Conservation (phyloP, 2,329 filamentous ascomycete genomes). For the Trichothecium roseum region DNA sequence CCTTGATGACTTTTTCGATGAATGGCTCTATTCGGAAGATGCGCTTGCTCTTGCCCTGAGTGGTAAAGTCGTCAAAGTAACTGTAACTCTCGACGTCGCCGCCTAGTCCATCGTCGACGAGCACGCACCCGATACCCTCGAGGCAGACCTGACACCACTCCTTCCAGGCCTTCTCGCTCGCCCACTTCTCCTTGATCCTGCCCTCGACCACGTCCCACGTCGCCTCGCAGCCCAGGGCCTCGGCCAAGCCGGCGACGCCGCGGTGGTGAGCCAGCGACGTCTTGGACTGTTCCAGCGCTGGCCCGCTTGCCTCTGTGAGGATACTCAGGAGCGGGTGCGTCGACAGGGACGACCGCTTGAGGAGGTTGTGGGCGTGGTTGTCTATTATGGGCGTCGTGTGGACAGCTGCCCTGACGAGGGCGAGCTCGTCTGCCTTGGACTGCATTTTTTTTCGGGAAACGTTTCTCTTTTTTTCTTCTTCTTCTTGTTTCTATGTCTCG, state of each 20-base stretch:
- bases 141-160: constrained; percentile 56
- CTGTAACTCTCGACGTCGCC: constrained; percentile 46
- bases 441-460: not conserved
- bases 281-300: constrained; percentile 51
- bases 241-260: constrained; percentile 56
- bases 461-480: too few species aligned
- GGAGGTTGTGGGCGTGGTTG: constrained; percentile 61
- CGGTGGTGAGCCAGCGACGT: constrained; percentile 60
- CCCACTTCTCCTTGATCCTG: constrained; percentile 29
- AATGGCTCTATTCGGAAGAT: constrained; percentile 71
- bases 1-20: constrained; percentile 50
- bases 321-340: constrained; percentile 46
- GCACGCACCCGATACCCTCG: constrained; percentile 58
- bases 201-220: constrained; percentile 46
- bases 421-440: constrained; percentile 9
- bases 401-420: constrained; percentile 26
- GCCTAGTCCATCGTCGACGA: constrained; percentile 68
- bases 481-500: too few species aligned
- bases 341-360: constrained; percentile 37
- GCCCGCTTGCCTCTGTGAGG: constrained; percentile 61
- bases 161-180: constrained; percentile 33
- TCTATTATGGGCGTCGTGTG: constrained; percentile 56
- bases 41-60: constrained; percentile 52
- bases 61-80: constrained; percentile 55
- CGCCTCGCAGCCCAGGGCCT: constrained; percentile 52